Evolutionary conservation across 306 rosid genomes (phyloP).

Genomic region (Neltuma alba): DNA sequence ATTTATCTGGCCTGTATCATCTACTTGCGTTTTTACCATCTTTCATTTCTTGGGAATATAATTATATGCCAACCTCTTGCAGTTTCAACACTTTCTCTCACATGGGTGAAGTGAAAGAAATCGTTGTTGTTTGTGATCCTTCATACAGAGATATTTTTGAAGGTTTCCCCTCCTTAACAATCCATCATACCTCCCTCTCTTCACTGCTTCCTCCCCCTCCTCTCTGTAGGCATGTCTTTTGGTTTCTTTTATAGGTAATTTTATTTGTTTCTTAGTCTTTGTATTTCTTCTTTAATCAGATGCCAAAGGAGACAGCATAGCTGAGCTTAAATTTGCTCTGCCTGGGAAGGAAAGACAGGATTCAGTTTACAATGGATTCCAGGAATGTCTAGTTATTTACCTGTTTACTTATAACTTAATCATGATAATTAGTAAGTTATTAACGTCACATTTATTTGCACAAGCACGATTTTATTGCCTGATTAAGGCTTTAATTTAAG

Average conservation of each 20-base stretch:
- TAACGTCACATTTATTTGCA: not conserved
- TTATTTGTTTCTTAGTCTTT: conserved; percentile 20
- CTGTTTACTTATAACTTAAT: not conserved
- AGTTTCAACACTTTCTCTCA: conserved; percentile 80
- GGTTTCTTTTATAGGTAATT: conserved; percentile 9
- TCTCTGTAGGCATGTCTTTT: conserved; percentile 2
- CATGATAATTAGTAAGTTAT: conserved; percentile 6
- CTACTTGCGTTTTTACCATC: not conserved
- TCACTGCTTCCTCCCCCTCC: not conserved
- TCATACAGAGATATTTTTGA: conserved; percentile 79
- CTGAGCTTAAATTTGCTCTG: conserved; percentile 68
- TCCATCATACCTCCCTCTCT: not conserved
- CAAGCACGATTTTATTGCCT: conserved; percentile 11
- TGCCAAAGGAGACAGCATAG: conserved; percentile 45
- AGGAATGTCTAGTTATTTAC: conserved; percentile 56
- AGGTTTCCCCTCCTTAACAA: conserved; percentile 43
- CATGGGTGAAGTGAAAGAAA: conserved; percentile 81
- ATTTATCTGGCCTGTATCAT: conserved; percentile 2
- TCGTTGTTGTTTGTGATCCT: conserved; percentile 94
- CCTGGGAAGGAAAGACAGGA: conserved; percentile 99
- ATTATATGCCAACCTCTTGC: conserved; percentile 42
- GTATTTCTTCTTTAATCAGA: conserved; percentile 46
- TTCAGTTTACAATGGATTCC: conserved; percentile 90
- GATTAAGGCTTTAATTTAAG: not conserved
- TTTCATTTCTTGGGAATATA: conserved; percentile 19